Percentiles rank a stretch among this genome's conserved stretches.
Evolutionary conservation across 2,329 filamentous ascomycete genomes (phyloP).

Genomic region (Epichloe festucae): DNA sequence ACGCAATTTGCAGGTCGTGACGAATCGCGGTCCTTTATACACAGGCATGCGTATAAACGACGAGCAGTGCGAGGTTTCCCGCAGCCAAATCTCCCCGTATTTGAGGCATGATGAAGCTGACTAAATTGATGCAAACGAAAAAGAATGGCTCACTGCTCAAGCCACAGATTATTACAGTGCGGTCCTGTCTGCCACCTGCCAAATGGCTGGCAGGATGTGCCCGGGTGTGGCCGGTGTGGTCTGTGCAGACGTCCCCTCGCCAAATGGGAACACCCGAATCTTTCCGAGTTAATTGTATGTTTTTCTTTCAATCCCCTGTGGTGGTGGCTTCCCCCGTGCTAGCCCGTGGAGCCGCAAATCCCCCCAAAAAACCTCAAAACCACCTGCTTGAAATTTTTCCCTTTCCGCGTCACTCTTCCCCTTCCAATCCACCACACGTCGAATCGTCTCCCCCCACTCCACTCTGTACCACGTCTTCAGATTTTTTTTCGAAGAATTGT

Average conservation of each 20-base stretch:
- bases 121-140: no score
- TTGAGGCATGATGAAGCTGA: no score
- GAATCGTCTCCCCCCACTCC: slow-evolving; percentile 5
- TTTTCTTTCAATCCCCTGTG: background rate
- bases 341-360: background rate
- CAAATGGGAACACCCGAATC: slow-evolving; percentile 7
- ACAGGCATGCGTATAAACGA: no score
- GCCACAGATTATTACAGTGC: background rate
- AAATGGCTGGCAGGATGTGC: slow-evolving; percentile 1
- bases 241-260: slow-evolving; percentile 1
- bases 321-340: background rate
- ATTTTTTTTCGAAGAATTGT: background rate
- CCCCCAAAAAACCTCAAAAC: background rate
- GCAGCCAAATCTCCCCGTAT: no score
- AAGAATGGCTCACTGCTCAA: background rate
- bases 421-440: slow-evolving; percentile 1
- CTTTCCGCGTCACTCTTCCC: background rate
- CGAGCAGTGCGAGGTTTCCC: no score
- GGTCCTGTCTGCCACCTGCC: no score
- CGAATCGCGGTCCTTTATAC: no score
- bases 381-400: slow-evolving; percentile 1
- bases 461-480: slow-evolving; percentile 5
- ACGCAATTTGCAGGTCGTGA: no score
- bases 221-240: slow-evolving; percentile 1
- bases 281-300: slow-evolving; percentile 3